Evolutionary conservation across 495 filamentous ascomycete genomes (phyloP), one percentile per base, ranked within the genome.

Genomic region (Aspergillus hancockii): DNA sequence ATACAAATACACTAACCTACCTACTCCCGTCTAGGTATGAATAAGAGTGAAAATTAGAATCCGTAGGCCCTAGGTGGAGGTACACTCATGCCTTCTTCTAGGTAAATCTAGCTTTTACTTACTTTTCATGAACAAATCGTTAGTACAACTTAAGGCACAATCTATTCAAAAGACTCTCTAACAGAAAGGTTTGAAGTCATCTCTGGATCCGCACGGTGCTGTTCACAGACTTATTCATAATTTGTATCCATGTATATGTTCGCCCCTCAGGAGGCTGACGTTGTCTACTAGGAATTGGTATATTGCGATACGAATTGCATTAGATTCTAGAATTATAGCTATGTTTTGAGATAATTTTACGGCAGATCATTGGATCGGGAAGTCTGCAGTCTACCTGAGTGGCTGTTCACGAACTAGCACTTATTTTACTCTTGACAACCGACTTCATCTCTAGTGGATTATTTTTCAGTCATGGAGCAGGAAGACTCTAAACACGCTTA

Each of bases 401-500:
- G 7, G 25, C 25, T 3, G 25, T 3, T 28, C 7, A 28, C 7
- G 3, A 28, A 28, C 25, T 28, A 7, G 25, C 25, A 28, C 25
- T 7, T 3, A 28, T 28, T 28, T 28, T 7, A 28, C 25, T 28
- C 25, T 36, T 36, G 34, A 36, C 5, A 38, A 3, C 14, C 38
- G 14, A 14, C 38, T 41, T 41, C 38, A 41, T 36, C 32, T 10
- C 13, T 10, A 9, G 32, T 36, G 12, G 16, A 12, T 41, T 58
- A 53, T 3, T 16, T 54, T 28, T 36, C 28, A 21, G 49, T 38
- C 12, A 52, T 50, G 28, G 36, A 46, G 21, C 52, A 54, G 23
- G 67, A 68, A 38, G 58, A 67, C 30, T 59, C 67, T 1, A 56
- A 56, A 23, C 86, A 90, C 66, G 73, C 81, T 47, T 70, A 68